A percentile compares a stretch with the other conserved stretches of the same genome.
These are phyloP conservation scores for Scheffersomyces cryptocercus DNA, from an alignment of 1,139 yeast genomes.

Conservation along the genomic window DNA sequence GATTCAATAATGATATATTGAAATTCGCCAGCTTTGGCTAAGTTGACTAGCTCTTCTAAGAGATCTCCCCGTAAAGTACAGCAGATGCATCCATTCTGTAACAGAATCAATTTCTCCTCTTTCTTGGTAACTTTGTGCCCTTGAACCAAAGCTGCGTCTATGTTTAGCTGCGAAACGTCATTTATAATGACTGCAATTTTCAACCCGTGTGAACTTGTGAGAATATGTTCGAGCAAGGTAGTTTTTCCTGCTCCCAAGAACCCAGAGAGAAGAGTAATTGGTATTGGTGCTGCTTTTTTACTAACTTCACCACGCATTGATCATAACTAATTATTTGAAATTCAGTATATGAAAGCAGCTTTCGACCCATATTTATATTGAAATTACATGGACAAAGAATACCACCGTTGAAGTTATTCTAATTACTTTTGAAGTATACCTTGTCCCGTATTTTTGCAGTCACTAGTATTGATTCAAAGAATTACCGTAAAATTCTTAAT, in stretches of 20 bases:
- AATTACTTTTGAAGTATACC: not conserved
- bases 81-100: constrained; percentile 51
- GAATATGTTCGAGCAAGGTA: constrained; percentile 41
- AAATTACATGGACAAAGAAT: not conserved
- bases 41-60: constrained; percentile 38
- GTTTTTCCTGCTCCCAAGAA: constrained; percentile 50
- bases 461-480: not conserved
- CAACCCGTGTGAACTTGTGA: constrained; percentile 37
- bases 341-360: too few relatives aligned
- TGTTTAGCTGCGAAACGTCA: constrained; percentile 40
- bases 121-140: constrained; percentile 40
- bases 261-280: constrained; percentile 45
- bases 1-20: constrained; percentile 47
- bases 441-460: constrained; percentile 3
- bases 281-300: constrained; percentile 22
- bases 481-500: not conserved
- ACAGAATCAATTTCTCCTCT: constrained; percentile 43
- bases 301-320: too few relatives aligned
- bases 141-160: constrained; percentile 42
- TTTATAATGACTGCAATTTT: constrained; percentile 47
- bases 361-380: too few relatives aligned
- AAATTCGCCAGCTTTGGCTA: constrained; percentile 33
- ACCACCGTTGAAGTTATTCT: constrained; percentile 6
- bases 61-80: constrained; percentile 49
- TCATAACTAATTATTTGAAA: too few relatives aligned